Percentiles rank a stretch among this genome's conserved stretches.
Conservation (phyloP, 192 early-diverging fungal genomes). For the Coemansia sp. region DNA sequence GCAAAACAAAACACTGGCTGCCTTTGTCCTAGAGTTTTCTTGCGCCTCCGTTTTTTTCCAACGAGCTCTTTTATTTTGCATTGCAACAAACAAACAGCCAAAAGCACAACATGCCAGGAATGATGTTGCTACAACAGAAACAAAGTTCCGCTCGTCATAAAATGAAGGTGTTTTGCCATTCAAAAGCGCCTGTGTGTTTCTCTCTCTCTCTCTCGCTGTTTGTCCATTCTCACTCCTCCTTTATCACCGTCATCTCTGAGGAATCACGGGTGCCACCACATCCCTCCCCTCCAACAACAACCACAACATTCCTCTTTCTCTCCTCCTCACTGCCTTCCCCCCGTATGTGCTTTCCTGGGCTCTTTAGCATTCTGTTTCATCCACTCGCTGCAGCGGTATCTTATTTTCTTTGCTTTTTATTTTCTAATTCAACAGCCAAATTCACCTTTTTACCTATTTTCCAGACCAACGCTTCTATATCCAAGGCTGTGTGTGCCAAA, state of each 20-base stretch:
- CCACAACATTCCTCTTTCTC: neutral
- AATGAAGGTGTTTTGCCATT: too few relatives aligned
- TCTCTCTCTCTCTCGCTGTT: neutral
- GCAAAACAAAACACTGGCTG: neutral
- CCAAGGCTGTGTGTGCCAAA: neutral
- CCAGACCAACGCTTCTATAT: neutral
- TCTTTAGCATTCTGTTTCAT: too few relatives aligned
- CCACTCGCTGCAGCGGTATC: neutral
- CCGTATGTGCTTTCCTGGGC: too few relatives aligned
- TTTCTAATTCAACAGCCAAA: slow-evolving; percentile 4
- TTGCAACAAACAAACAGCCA: neutral
- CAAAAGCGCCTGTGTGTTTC: neutral
- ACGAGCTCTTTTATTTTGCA: neutral
- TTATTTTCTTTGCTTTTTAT: neutral
- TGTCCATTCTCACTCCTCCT: too few relatives aligned
- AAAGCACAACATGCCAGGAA: neutral
- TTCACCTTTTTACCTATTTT: neutral
- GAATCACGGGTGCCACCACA: slow-evolving; percentile 3
- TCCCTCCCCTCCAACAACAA: neutral
- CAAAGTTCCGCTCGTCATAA: neutral
- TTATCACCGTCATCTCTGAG: neutral
- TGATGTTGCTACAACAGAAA: neutral
- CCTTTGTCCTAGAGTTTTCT: neutral
- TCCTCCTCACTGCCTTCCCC: too few relatives aligned
- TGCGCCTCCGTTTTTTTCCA: slow-evolving; percentile 3